phyloP scores from a whole-genome alignment of 1,139 yeast species.

The Geotrichum citri-aurantii region DNA sequence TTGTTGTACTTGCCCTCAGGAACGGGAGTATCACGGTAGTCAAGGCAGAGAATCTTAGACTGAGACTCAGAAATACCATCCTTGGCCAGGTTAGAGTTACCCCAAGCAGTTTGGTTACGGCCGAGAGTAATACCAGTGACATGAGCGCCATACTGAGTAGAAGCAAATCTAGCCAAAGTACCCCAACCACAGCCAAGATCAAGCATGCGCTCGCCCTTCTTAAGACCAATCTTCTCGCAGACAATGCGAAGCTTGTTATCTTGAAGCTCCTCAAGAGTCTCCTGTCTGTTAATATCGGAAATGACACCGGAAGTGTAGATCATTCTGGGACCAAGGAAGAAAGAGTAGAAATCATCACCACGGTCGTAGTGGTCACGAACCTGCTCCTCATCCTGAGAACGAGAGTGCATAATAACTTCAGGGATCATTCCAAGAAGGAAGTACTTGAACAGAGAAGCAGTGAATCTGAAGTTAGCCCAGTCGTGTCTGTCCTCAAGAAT shows the following conservation, averaged over 20 bases:
- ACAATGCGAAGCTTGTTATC: conserved; percentile 85
- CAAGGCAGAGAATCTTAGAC: conserved; percentile 73
- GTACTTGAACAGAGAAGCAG: conserved; percentile 66
- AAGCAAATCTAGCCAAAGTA: conserved; percentile 79
- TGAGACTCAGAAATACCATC: conserved; percentile 67
- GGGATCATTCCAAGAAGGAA: conserved; percentile 88
- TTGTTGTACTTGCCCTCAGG: conserved; percentile 74
- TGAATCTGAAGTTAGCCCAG: conserved; percentile 82
- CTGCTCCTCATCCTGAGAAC: conserved; percentile 94
- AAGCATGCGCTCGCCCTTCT: conserved; percentile 66
- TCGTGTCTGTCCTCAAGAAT: conserved; percentile 82
- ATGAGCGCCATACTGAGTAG: conserved; percentile 74
- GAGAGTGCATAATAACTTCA: conserved; percentile 85
- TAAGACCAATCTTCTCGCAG: conserved; percentile 76
- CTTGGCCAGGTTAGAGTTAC: conserved; percentile 60
- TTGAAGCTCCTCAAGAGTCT: conserved; percentile 79
- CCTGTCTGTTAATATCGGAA: conserved; percentile 63
- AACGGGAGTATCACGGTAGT: conserved; percentile 85
- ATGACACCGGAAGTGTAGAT: conserved; percentile 85
- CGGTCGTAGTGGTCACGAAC: conserved; percentile 95
- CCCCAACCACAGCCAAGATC: conserved; percentile 98
- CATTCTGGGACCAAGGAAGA: conserved; percentile 95
- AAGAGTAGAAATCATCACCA: conserved; percentile 90
- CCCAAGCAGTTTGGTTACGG: conserved; percentile 87
- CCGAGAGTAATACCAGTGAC: conserved; percentile 91